Conservation (phyloP, 805 yeast species). For the Wickerhamiella sergipiensis region DNA sequence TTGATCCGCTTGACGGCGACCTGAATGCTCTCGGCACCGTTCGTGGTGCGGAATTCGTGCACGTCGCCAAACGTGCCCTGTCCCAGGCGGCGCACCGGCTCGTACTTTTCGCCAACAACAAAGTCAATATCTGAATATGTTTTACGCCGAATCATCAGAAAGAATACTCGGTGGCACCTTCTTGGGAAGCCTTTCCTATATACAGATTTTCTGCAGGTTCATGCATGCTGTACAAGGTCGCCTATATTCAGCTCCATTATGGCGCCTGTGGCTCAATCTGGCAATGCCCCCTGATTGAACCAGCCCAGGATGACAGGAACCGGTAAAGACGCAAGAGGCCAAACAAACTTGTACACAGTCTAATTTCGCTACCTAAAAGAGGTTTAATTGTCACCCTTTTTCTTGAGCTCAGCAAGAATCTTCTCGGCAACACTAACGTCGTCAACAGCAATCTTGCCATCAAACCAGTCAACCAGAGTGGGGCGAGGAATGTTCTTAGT, state of each 20-base stretch:
- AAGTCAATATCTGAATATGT: conserved; percentile 3
- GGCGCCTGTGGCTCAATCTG: neutral
- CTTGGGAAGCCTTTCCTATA: neutral
- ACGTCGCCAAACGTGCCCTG: conserved; percentile 20
- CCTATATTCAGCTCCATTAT: neutral
- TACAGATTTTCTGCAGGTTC: neutral
- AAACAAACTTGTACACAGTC: too few species aligned
- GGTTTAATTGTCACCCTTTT: neutral
- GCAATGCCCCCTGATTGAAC: too few species aligned
- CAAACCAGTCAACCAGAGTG: conserved; percentile 50
- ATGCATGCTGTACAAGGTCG: neutral
- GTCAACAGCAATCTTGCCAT: conserved; percentile 39
- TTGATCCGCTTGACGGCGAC: conserved; percentile 76
- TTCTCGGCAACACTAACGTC: conserved; percentile 30
- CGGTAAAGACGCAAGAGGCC: too few species aligned
- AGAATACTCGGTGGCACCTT: neutral
- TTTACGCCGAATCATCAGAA: conserved; percentile 1
- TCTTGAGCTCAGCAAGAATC: conserved; percentile 26
- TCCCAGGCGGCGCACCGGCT: conserved; percentile 13
- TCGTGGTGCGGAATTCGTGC: conserved; percentile 9
- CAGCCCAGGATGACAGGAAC: too few species aligned
- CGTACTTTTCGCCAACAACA: conserved; percentile 3
- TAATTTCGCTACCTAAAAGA: neutral
- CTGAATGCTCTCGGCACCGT: conserved; percentile 7
- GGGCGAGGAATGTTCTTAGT: conserved; percentile 27